phyloP scores from a whole-genome alignment of 108 stramenopile genomes.

The Aurantiochytrium sp. region DNA sequence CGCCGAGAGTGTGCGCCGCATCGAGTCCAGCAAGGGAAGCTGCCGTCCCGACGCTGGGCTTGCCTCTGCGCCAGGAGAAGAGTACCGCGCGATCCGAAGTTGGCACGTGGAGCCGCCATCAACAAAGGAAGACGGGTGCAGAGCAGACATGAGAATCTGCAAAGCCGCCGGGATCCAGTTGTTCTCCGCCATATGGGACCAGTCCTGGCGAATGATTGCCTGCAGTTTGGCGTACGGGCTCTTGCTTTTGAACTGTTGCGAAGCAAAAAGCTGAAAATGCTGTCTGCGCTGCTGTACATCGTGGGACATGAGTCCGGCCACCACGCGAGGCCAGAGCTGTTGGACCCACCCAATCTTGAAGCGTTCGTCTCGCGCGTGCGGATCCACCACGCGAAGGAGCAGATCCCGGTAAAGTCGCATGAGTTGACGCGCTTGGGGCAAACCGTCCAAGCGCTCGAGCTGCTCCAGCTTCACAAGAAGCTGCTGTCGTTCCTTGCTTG shows the following conservation, averaged over 20 bases:
- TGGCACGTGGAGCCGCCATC: not conserved
- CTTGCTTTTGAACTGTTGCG: not conserved
- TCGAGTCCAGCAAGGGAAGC: not conserved
- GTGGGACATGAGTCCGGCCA: not conserved
- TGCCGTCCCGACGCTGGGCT: not conserved
- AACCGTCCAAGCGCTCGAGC: not conserved
- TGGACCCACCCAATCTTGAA: not conserved
- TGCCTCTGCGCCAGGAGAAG: not conserved
- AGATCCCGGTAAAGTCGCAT: not conserved
- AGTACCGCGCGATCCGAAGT: not conserved
- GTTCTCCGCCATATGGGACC: not conserved
- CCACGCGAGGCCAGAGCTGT: not conserved
- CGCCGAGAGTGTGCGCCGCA: not conserved
- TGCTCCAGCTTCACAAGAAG: not conserved
- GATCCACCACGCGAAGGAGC: not conserved
- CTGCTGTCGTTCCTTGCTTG: not conserved
- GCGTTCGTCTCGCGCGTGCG: not conserved
- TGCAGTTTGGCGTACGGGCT: not conserved
- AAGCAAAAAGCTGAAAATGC: not conserved
- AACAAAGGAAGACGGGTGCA: not conserved
- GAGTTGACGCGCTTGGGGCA: not conserved
- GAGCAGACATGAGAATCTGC: not conserved
- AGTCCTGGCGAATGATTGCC: not conserved
- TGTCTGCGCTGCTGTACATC: not conserved
- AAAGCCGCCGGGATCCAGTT: not conserved